Conservation (phyloP, 2,329 filamentous ascomycete species). For the Pezicula rhizophila region DNA sequence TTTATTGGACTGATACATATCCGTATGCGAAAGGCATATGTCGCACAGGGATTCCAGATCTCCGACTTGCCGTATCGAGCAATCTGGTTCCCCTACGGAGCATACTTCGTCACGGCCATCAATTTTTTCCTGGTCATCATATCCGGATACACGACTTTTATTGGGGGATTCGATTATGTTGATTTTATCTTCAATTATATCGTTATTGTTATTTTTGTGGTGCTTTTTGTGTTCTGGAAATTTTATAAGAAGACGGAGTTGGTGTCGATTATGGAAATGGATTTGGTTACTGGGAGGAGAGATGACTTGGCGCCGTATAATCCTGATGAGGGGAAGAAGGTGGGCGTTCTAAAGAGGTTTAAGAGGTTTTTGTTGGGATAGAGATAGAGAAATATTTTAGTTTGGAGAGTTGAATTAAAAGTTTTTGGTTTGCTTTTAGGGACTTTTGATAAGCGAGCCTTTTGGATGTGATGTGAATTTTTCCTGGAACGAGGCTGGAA, state of each 20-base stretch:
- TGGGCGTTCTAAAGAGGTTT: not conserved
- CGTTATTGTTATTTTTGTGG: slow-evolving; percentile 42
- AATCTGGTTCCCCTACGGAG: slow-evolving; percentile 44
- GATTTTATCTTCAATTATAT: slow-evolving; percentile 51
- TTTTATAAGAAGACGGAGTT: slow-evolving; percentile 23
- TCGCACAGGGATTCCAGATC: slow-evolving; percentile 29
- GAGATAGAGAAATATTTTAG: not conserved
- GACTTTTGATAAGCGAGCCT: not conserved
- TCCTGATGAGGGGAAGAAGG: not conserved
- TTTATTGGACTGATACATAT: slow-evolving; percentile 35
- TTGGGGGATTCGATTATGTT: slow-evolving; percentile 42
- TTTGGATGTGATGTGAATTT: too few species aligned
- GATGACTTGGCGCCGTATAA: not conserved
- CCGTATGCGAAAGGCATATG: slow-evolving; percentile 33
- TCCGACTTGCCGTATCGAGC: slow-evolving; percentile 41
- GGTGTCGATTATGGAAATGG: not conserved
- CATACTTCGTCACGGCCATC: slow-evolving; percentile 40
- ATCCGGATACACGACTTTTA: slow-evolving; percentile 46
- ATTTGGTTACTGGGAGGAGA: not conserved
- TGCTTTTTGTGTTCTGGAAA: slow-evolving; percentile 42
- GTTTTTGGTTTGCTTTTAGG: not conserved
- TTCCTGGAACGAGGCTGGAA: too few species aligned
- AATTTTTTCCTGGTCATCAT: slow-evolving; percentile 44
- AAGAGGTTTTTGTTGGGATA: not conserved
- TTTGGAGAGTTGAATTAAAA: not conserved